phyloP scores from a whole-genome alignment of 208 protist genomes.

The Leishmania guyanensis region DNA sequence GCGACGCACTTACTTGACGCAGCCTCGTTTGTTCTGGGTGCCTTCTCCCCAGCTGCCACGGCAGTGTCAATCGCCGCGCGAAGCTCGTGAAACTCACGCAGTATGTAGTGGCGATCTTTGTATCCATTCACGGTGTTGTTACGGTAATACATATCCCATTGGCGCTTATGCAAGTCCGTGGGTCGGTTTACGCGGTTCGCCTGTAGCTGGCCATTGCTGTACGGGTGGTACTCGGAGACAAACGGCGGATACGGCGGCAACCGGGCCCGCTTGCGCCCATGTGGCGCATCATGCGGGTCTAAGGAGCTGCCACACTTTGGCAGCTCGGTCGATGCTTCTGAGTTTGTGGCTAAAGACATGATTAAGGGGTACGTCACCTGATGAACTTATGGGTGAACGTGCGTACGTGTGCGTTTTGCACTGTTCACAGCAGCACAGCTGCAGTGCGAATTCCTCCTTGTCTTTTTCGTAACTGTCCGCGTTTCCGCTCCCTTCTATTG shows the following conservation, averaged over 20 bases:
- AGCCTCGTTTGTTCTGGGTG: not conserved
- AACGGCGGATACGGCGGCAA: conserved; percentile 58
- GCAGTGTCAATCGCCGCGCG: conserved; percentile 47
- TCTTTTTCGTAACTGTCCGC: not conserved
- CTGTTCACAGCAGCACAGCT: not conserved
- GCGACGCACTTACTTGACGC: not conserved
- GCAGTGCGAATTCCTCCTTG: not conserved
- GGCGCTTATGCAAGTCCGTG: conserved; percentile 41
- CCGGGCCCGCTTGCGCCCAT: conserved; percentile 31
- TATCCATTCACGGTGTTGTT: conserved; percentile 91
- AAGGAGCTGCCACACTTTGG: not conserved
- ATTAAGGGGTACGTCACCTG: not conserved
- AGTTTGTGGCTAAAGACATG: not conserved
- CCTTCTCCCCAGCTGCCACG: not conserved
- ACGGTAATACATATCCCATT: conserved; percentile 92
- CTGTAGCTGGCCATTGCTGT: conserved; percentile 60
- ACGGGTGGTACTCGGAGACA: conserved; percentile 80
- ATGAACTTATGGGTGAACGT: not conserved
- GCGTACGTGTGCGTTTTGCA: not conserved
- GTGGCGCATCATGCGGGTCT: not conserved
- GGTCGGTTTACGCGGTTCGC: conserved; percentile 9
- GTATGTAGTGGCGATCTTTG: conserved; percentile 90
- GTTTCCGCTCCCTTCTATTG: not conserved
- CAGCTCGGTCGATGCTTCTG: not conserved
- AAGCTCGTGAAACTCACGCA: conserved; percentile 85